Percentiles rank a stretch among this genome's conserved stretches.
Conservation (phyloP, 179 eudicot genomes). For the Beta lomatogona region DNA sequence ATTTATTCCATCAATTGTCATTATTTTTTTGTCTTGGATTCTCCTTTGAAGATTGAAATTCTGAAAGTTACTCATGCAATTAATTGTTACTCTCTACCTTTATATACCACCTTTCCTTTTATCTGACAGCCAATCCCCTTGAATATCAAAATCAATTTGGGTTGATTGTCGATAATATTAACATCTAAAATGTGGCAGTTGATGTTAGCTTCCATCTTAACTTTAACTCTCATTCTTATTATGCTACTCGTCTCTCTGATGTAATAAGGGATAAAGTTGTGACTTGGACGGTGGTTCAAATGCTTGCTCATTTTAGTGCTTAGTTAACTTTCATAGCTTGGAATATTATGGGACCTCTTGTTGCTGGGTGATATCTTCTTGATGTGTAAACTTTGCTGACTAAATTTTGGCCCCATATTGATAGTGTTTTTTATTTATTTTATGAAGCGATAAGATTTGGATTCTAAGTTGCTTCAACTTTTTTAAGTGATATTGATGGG, state of each 20-base stretch:
- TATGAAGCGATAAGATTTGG: neutral
- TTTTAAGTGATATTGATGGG: neutral
- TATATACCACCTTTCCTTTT: neutral
- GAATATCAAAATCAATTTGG: neutral
- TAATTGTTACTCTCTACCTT: neutral
- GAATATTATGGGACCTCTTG: neutral
- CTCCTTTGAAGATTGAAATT: neutral
- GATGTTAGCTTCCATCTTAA: neutral
- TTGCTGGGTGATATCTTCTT: neutral
- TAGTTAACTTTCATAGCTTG: neutral
- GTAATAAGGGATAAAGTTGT: neutral
- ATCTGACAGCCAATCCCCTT: neutral
- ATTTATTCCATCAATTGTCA: neutral
- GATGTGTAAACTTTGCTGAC: neutral
- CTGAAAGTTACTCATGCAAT: neutral
- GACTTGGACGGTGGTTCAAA: neutral
- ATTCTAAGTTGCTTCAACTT: neutral
- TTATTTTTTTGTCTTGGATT: neutral
- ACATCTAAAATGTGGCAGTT: neutral
- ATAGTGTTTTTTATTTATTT: neutral
- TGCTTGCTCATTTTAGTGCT: neutral
- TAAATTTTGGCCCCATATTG: neutral
- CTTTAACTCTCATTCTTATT: neutral
- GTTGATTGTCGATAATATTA: neutral
- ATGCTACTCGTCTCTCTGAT: neutral